Conservation (phyloP, 2,329 filamentous ascomycete species). For the Fusarium hostae region DNA sequence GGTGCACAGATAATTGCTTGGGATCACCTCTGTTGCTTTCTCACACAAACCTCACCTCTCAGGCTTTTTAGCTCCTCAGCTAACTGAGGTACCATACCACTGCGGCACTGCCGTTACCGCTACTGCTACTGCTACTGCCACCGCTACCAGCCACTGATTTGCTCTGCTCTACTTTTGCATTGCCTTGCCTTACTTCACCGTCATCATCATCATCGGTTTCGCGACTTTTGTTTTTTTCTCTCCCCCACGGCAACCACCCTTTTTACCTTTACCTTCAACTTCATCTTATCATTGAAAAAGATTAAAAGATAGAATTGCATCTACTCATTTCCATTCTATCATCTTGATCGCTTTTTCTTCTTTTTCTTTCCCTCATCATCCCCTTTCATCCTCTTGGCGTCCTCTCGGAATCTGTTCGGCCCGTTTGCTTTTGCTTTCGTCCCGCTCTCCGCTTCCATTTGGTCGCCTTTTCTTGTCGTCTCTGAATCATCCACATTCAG, state of each 20-base stretch:
- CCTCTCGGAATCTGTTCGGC: constrained; percentile 40
- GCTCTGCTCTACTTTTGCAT: background rate
- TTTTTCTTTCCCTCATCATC: constrained; percentile 7
- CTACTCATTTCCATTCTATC: constrained; percentile 5
- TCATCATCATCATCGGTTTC: constrained; percentile 32
- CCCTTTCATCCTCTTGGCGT: constrained; percentile 31
- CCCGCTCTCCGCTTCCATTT: constrained; percentile 40
- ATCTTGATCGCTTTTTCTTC: background rate
- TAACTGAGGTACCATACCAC: constrained; percentile 10
- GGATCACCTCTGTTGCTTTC: constrained; percentile 4
- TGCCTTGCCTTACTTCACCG: constrained; percentile 12
- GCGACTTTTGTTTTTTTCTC: constrained; percentile 18
- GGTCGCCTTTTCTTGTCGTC: constrained; percentile 20
- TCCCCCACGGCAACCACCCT: constrained; percentile 4
- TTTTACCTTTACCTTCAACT: constrained; percentile 7
- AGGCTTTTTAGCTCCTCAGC: background rate
- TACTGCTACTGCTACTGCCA: constrained; percentile 12
- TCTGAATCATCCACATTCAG: constrained; percentile 21
- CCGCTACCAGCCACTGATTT: constrained; percentile 8
- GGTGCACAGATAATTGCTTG: constrained; percentile 27
- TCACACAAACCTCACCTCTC: background rate
- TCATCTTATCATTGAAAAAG: constrained; percentile 27
- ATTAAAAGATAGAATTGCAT: constrained; percentile 23
- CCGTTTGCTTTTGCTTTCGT: constrained; percentile 41
- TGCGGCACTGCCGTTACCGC: constrained; percentile 11